Evolutionary conservation across 768 basidiomycete genomes (phyloP), one percentile per base, ranked within the genome.

Genomic region (Lactifluus piperatus): DNA sequence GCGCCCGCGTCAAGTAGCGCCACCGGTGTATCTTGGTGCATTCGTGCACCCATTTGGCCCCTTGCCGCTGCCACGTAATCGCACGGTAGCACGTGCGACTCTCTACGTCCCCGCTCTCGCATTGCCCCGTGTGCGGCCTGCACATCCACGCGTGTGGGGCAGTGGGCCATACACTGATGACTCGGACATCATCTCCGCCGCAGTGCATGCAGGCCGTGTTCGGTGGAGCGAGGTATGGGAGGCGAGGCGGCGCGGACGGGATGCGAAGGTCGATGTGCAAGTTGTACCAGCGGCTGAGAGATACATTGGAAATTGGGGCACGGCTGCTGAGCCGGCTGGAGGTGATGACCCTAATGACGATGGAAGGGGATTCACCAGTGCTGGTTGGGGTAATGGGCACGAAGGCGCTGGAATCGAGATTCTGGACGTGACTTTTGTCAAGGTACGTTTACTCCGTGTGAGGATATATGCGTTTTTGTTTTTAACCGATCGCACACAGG

Each of bases 141-240:
- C 69, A 5, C 77, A 71, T 29, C 82, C 81, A 14, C 77, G 77
- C n/a, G 75, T 88, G 20, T 88, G 86, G 86, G 86, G 86, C 52
- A 86, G 84, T 22, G 85, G 51, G 0, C 54, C 55, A 36, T 89
- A 89, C 71, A 89, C 87, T 0, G 86, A 89, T 70, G 87, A 89
- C 70, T 87, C 85, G 9, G 84, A 88, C 64, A 66, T 88, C 51
- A 81, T 86, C 66, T 67, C 84, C 41, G 85, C 84, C 56, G 85
- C 84, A 1, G 70, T 89, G 47, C 87, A 89, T 64, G 76, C 85
- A 0, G 87, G 87, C 7, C 68, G 73, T 49, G 67, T 78, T 34
- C 71, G 72, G 16, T 79, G 78, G 78, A 75, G 71, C 53, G 70
- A 66, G n/a, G 68, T 76, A 39, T 53, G 68, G 36, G 67, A 68